A percentile compares a stretch with the other conserved stretches of the same genome.
These are phyloP conservation scores for Venturia carpophila DNA, from an alignment of 2,329 filamentous ascomycete species.

Conservation along the genomic window DNA sequence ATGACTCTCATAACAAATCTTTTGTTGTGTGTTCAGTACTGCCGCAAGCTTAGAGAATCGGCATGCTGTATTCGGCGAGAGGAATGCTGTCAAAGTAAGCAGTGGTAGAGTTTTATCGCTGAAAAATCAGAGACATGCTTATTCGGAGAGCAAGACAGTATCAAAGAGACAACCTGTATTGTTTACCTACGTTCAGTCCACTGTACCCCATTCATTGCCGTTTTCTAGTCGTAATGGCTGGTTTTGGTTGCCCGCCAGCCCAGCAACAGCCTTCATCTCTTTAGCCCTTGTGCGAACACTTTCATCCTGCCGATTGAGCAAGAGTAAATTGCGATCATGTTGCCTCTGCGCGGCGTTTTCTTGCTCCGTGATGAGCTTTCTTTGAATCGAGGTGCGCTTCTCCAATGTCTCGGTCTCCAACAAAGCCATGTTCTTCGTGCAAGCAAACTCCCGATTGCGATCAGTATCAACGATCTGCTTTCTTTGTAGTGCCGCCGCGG, in stretches of 20 bases:
- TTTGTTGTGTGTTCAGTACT: background rate
- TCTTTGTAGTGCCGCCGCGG: conserved; percentile 7
- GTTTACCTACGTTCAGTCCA: conserved; percentile 8
- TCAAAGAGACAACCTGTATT: background rate
- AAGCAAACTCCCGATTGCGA: conserved; percentile 4
- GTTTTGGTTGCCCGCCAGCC: background rate
- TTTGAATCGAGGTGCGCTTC: conserved; percentile 6
- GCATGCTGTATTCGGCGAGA: background rate
- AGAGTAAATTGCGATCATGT: conserved; percentile 1
- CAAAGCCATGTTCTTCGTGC: conserved; percentile 11
- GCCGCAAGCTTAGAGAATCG: background rate
- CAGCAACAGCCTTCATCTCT: conserved; percentile 14
- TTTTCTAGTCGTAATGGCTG: conserved; percentile 9
- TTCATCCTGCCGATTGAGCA: conserved; percentile 12
- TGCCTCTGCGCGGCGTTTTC: conserved; percentile 1
- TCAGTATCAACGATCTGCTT: conserved; percentile 14
- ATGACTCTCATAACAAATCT: background rate
- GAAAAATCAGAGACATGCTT: background rate
- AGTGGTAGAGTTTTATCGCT: background rate
- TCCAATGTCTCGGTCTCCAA: conserved; percentile 10
- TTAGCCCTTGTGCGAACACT: conserved; percentile 13
- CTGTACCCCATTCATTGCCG: conserved; percentile 16
- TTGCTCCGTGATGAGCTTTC: conserved; percentile 10
- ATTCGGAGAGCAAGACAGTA: background rate
- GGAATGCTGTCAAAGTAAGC: background rate